Conservation (phyloP, 2,329 filamentous ascomycete genomes). For the Didymella exigua region DNA sequence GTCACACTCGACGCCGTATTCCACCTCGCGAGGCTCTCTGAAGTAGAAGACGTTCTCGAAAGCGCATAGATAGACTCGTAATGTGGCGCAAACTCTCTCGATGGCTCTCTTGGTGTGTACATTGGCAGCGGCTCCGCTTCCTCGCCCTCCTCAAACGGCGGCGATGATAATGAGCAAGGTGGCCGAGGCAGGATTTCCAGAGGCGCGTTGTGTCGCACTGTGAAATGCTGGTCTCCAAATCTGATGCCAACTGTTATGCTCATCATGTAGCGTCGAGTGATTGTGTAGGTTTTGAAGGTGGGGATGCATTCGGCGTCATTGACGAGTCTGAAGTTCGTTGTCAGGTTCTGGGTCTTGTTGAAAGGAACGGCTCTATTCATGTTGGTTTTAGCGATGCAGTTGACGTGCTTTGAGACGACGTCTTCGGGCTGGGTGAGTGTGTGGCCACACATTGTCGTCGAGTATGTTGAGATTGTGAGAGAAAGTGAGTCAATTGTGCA, state of each 20-base stretch:
- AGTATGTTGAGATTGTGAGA: slow-evolving; percentile 41
- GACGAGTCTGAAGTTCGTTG: slow-evolving; percentile 41
- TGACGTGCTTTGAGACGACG: slow-evolving; percentile 36
- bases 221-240: slow-evolving; percentile 34
- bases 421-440: slow-evolving; percentile 36
- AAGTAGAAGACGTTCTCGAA: slow-evolving; percentile 24
- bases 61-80: slow-evolving; percentile 38
- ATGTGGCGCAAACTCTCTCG: slow-evolving; percentile 39
- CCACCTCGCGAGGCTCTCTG: slow-evolving; percentile 15
- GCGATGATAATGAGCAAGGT: slow-evolving; percentile 17
- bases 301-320: slow-evolving; percentile 44
- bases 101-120: slow-evolving; percentile 36
- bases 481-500: slow-evolving; percentile 38
- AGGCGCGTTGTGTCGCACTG: slow-evolving; percentile 31
- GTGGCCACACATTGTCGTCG: slow-evolving; percentile 39
- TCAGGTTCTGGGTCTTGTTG: slow-evolving; percentile 26
- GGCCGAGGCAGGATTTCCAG: slow-evolving; percentile 41
- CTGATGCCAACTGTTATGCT: slow-evolving; percentile 35
- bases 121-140: slow-evolving; percentile 40
- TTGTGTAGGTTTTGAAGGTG: slow-evolving; percentile 44
- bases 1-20: slow-evolving; percentile 21
- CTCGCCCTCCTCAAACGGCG: slow-evolving; percentile 24
- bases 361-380: slow-evolving; percentile 33
- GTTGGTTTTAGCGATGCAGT: slow-evolving; percentile 35
- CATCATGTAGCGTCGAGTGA: slow-evolving; percentile 40